Evolutionary conservation across 805 yeast species (phyloP), one percentile per base, ranked within the genome.

Genomic region (Lipomyces kockii): DNA sequence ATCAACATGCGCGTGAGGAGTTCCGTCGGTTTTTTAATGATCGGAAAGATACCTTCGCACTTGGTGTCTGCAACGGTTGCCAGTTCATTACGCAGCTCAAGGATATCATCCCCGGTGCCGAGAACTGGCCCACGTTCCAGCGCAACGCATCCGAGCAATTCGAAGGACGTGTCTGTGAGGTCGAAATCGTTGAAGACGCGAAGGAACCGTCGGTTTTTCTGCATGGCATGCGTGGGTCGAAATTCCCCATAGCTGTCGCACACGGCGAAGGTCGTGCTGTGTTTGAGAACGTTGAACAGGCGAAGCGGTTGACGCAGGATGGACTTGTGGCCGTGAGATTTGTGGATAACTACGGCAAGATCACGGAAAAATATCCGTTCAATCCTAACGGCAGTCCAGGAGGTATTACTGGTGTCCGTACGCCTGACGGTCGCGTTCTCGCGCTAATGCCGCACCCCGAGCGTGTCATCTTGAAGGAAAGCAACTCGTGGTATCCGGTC

Each of bases 401-500:
- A 64, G 98, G 97, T 80, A 91, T 95, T 74, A 90, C 97, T 51
- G 99, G 98, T 83, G 86, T 95, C 65, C 84, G 89, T 71, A 87
- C 93, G 63, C 91, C 92, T 62, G 92, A 91, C 76, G 98, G 98
- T 71, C 88, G 99, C 79, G 98, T 95, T 2, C 83, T 95, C 74
- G 98, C 98, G 3, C 87, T 95, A 92, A 95, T 95, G 99, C 99
- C 99, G 58, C 99, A 95, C 79, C 99, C 99, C 29, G 99, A 95
- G 81, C 91, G 99, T 82, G 95, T 91, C 61, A 84, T 88, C 65
- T 86, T 97, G 81, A 83, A 88, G 76, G 97, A 91, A 79, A 83
- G 96, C 64, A 94, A 94, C 81, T 92, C 98, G 3, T 94, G 91
- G 87, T 91, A 91, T 77, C 97, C 98, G 60, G 80, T 83, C 67